Base-by-base conservation (phyloP, 768 basidiomycete species). In the Albatrellus ellisii region DNA sequence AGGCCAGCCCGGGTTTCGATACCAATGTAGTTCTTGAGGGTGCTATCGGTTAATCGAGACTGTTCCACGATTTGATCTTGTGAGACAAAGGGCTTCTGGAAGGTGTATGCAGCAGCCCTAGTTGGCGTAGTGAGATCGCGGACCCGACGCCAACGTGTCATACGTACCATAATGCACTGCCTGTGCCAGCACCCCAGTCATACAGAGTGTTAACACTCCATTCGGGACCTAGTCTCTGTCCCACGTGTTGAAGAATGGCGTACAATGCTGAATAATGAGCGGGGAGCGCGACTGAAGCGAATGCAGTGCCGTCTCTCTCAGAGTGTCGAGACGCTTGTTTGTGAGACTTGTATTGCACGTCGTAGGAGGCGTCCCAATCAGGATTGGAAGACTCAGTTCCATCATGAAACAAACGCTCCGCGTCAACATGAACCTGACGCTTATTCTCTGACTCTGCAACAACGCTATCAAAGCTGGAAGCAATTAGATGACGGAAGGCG, bases 131-230 rank as follows among this genome's bases (percentile, higher is more conserved):
- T 17, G 36, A 38, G 37, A 43, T 26, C 18, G 18, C 48, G 41
- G 44, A 47, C 34, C 28, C n/a, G 27, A 21, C 40, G 35, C 11
- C 17, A 36, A 47, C 27, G 45, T 18, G 22, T 17, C 50, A 27
- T 20, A 49, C 41, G 36, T 52, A 90, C 89, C 90, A 92, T 22
- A 91, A 67, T 2, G 78, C 87, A 52, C 79, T 84, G 9, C 87
- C 89, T 0, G 79, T 76, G 7, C 76, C 88, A 41, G 79, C 69
- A 9, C 90, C 89, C 79, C 84, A 92, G 52, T 94, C 89, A 31
- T 89, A 64, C 9, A 94, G 63, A 26, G 63, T 69, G 21, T 76
- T 63, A 41, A 75, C 64, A 25, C 61, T 59, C 75, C 71, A 84
- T n/a, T 66, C 65, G 6, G 66, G 57, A n/a, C 73, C 78, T 27